A percentile compares a stretch with the other conserved stretches of the same genome.
These are phyloP conservation scores for Candida ortonii DNA, from an alignment of 805 yeast species.

Conservation along the genomic window DNA sequence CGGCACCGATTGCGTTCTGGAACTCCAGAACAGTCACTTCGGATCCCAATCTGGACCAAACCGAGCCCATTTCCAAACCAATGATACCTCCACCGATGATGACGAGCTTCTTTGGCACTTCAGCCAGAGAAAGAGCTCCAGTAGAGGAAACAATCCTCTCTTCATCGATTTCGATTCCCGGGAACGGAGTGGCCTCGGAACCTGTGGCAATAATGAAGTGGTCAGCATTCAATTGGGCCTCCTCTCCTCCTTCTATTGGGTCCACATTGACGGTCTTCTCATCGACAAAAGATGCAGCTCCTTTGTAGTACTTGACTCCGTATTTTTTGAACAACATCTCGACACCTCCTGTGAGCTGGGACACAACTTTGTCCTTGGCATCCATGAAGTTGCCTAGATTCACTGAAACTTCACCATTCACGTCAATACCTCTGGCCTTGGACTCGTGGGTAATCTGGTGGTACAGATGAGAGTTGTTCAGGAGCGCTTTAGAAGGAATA, in stretches of 20 bases:
- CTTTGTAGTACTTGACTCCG: conserved; percentile 92
- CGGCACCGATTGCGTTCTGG: conserved; percentile 91
- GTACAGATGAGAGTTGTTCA: conserved; percentile 91
- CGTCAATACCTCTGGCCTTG: conserved; percentile 84
- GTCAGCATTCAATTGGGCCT: conserved; percentile 70
- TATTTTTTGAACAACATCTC: conserved; percentile 94
- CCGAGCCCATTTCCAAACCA: conserved; percentile 99
- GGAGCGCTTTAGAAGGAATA: conserved; percentile 93
- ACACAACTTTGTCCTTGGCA: conserved; percentile 89
- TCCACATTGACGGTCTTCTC: conserved; percentile 75
- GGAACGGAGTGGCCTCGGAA: conserved; percentile 97
- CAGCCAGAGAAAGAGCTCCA: conserved; percentile 80
- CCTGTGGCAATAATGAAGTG: conserved; percentile 96
- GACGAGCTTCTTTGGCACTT: conserved; percentile 87
- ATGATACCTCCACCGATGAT: conserved; percentile 99
- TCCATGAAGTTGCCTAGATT: conserved; percentile 79
- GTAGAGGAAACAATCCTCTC: conserved; percentile 96
- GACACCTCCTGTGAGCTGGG: conserved; percentile 87
- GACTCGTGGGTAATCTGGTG: conserved; percentile 88
- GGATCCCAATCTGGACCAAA: conserved; percentile 90
- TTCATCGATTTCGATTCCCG: conserved; percentile 94
- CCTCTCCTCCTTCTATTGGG: conserved; percentile 83
- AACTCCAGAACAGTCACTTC: conserved; percentile 94
- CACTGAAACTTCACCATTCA: conserved; percentile 62
- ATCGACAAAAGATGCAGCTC: conserved; percentile 82